Percentiles rank a stretch among this genome's conserved stretches.
Evolutionary conservation across 495 filamentous ascomycete species (phyloP).

Genomic region (Hypoxylon trugodes): DNA sequence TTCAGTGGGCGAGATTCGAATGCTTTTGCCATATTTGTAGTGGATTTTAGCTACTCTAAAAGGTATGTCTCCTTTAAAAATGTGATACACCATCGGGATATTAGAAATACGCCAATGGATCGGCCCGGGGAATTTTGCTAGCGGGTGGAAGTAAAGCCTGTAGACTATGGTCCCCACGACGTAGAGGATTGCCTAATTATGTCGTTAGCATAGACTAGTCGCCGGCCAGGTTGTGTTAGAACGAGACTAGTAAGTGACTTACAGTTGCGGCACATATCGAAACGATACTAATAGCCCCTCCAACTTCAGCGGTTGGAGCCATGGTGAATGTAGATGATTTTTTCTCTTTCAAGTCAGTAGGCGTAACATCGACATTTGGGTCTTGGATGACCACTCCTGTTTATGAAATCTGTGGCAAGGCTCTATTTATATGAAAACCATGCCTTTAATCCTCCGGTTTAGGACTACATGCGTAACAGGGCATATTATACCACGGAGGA

Average conservation of each 20-base stretch:
- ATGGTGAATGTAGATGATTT: conserved; percentile 1
- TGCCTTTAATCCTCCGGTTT: too few relatives aligned
- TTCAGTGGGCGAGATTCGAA: conserved; percentile 64
- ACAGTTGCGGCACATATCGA: conserved; percentile 14
- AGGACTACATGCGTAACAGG: too few relatives aligned
- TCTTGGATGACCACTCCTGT: too few relatives aligned
- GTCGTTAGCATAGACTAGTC: neutral
- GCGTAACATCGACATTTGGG: too few relatives aligned
- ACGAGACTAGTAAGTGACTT: neutral
- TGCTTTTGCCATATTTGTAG: conserved; percentile 58
- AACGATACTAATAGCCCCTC: neutral
- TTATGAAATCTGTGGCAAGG: too few relatives aligned
- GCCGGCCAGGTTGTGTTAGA: too few relatives aligned
- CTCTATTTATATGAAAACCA: too few relatives aligned
- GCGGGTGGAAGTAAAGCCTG: conserved; percentile 60
- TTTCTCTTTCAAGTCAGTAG: neutral
- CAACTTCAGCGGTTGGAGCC: conserved; percentile 12
- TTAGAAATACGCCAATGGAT: conserved; percentile 49
- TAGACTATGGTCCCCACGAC: conserved; percentile 45
- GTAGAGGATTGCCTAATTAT: conserved; percentile 22
- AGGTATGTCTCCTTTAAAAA: conserved; percentile 48
- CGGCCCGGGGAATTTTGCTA: conserved; percentile 60
- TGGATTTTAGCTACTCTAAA: conserved; percentile 57
- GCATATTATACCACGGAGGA: too few relatives aligned
- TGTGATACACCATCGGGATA: conserved; percentile 43